Conservation (phyloP, 164 flowering plant species). For the Chimonanthus salicifolius region DNA sequence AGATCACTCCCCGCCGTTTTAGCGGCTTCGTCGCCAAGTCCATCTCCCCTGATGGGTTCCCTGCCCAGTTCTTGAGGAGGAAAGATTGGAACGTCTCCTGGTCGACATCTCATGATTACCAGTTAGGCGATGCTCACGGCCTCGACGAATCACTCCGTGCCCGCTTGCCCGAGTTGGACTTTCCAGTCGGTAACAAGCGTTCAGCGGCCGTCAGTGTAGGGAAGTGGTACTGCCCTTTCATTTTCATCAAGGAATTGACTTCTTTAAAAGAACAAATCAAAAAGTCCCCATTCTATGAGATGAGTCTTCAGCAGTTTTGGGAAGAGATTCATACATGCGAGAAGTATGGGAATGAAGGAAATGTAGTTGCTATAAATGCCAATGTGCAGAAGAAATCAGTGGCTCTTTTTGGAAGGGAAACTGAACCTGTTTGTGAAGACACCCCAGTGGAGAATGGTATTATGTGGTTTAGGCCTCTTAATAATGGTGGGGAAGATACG, state of each 20-base stretch:
- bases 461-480: neutral
- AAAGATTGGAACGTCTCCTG: slow-evolving; percentile 8
- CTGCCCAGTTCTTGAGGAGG: slow-evolving; percentile 13
- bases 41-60: slow-evolving; percentile 13
- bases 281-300: slow-evolving; percentile 39
- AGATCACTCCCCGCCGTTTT: slow-evolving; percentile 7
- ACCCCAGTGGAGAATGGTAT: neutral
- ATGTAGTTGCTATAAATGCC: slow-evolving; percentile 3
- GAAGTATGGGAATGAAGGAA: slow-evolving; percentile 16
- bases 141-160: slow-evolving; percentile 4
- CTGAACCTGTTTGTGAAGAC: neutral
- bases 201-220: slow-evolving; percentile 7
- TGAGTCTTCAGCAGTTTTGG: slow-evolving; percentile 61
- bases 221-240: slow-evolving; percentile 18
- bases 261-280: slow-evolving; percentile 30
- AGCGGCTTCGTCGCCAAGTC: slow-evolving; percentile 20
- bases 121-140: slow-evolving; percentile 1
- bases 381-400: slow-evolving; percentile 3
- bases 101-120: slow-evolving; percentile 1
- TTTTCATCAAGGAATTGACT: slow-evolving; percentile 15
- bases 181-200: slow-evolving; percentile 4
- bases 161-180: slow-evolving; percentile 2
- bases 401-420: neutral
- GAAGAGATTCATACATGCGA: slow-evolving; percentile 31
- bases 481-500: neutral